Percentiles rank a stretch among this genome's conserved stretches.
Conservation (phyloP, 148 eudicot species). For the Oxyria digyna region DNA sequence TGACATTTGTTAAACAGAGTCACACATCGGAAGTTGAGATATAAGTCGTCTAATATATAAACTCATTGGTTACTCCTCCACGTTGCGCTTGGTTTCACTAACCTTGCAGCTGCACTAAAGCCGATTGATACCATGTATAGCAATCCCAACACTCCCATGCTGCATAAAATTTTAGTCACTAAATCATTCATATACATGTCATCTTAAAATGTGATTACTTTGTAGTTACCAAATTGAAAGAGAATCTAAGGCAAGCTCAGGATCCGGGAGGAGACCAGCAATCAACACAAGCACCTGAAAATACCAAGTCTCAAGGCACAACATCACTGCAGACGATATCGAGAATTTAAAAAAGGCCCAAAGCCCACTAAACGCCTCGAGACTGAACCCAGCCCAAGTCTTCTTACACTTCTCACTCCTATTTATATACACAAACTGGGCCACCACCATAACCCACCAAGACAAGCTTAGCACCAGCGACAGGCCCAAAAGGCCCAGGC, state of each 20-base stretch:
- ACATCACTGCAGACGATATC: constrained; percentile 46
- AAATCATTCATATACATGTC: not conserved
- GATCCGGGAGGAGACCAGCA: constrained; percentile 37
- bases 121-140: constrained; percentile 38
- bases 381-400: constrained; percentile 42
- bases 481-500: constrained; percentile 35
- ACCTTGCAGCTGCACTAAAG: constrained; percentile 52
- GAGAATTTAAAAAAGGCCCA: constrained; percentile 53
- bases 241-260: constrained; percentile 45
- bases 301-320: constrained; percentile 61
- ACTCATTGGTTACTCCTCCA: no score
- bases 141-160: constrained; percentile 25
- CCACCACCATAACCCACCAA: constrained; percentile 44
- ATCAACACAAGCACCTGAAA: constrained; percentile 36
- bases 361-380: constrained; percentile 35
- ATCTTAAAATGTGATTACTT: not conserved
- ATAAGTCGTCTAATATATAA: no score
- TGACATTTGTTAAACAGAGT: no score
- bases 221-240: constrained; percentile 35
- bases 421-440: constrained; percentile 30
- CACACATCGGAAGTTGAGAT: no score
- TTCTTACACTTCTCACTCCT: constrained; percentile 21
- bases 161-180: constrained; percentile 9
- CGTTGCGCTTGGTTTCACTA: no score
- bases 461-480: constrained; percentile 32